A percentile compares a stretch with the other conserved stretches of the same genome.
These are phyloP conservation scores for Salvia splendens DNA, from an alignment of 257 asterid species.

Conservation along the genomic window DNA sequence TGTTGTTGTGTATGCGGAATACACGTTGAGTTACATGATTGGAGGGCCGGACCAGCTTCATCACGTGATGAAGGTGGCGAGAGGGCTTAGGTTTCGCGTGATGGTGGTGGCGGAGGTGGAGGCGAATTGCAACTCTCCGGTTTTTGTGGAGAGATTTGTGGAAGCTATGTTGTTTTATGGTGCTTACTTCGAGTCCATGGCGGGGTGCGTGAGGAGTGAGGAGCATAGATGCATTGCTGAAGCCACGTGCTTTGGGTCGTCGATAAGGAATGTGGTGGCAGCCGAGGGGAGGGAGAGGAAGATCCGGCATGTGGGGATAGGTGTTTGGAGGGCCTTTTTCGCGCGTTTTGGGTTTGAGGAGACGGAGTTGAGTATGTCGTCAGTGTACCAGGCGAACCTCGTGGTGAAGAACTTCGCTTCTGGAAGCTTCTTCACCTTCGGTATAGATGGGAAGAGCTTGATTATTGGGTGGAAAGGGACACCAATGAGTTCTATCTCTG, in stretches of 20 bases:
- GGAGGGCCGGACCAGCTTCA: conserved; percentile 40
- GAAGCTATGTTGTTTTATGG: conserved; percentile 55
- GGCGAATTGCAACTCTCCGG: conserved; percentile 51
- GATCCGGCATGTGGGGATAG: conserved; percentile 43
- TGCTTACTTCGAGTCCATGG: conserved; percentile 49
- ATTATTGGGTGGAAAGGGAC: conserved; percentile 61
- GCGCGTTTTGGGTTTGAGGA: conserved; percentile 40
- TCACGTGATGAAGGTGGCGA: conserved; percentile 42
- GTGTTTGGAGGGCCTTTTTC: conserved; percentile 52
- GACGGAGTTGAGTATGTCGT: conserved; percentile 44
- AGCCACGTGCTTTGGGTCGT: conserved; percentile 31
- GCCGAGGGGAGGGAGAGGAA: conserved; percentile 52
- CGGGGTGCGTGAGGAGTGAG: conserved; percentile 47
- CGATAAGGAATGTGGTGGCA: conserved; percentile 48
- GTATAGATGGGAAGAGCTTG: conserved; percentile 45
- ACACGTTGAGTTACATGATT: conserved; percentile 42
- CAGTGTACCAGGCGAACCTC: conserved; percentile 45
- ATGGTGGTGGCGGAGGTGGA: conserved; percentile 55
- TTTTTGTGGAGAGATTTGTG: conserved; percentile 51
- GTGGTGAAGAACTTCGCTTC: conserved; percentile 38
- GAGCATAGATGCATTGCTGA: conserved; percentile 41
- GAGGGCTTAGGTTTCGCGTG: conserved; percentile 34
- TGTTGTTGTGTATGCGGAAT: conserved; percentile 44
- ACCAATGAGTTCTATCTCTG: conserved; percentile 47
- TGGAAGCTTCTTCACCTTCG: conserved; percentile 42